Evolutionary conservation across 2,329 filamentous ascomycete species (phyloP).

Genomic region (Claviceps capensis): DNA sequence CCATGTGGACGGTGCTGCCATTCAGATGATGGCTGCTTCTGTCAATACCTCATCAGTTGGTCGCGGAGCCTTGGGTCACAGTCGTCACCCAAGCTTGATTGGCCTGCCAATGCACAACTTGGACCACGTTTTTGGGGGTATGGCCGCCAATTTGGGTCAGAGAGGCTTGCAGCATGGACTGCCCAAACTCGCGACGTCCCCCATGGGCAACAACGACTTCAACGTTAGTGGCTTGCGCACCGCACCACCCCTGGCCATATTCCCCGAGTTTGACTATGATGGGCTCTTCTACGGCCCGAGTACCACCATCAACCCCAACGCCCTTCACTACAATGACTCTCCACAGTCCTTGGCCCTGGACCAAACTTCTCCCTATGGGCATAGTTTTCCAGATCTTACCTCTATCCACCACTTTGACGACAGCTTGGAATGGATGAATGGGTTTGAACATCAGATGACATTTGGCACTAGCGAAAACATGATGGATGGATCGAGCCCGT

Average conservation of each 20-base stretch:
- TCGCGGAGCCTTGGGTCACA: constrained; percentile 39
- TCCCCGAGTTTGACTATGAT: constrained; percentile 36
- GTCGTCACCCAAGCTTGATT: constrained; percentile 61
- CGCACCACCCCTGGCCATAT: constrained; percentile 53
- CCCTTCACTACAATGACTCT: constrained; percentile 73
- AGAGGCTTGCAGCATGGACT: constrained; percentile 55
- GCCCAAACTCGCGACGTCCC: constrained; percentile 70
- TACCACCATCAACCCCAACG: constrained; percentile 55
- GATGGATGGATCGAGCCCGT: constrained; percentile 87
- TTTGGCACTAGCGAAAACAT: constrained; percentile 63
- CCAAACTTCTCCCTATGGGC: constrained; percentile 45
- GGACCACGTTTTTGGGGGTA: constrained; percentile 56
- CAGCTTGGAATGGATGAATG: constrained; percentile 67
- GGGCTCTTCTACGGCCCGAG: constrained; percentile 54
- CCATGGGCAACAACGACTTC: constrained; percentile 50
- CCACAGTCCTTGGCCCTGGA: constrained; percentile 53
- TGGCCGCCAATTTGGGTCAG: constrained; percentile 55
- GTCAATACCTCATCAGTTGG: constrained; percentile 38
- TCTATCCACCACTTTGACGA: constrained; percentile 54
- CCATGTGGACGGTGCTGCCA: constrained; percentile 66
- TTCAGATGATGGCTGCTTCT: constrained; percentile 53
- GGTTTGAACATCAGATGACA: constrained; percentile 65
- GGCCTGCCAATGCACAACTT: constrained; percentile 47
- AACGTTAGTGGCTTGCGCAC: constrained; percentile 56
- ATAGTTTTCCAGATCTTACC: constrained; percentile 43